Evolutionary conservation across 108 stramenopile genomes (phyloP).

Genomic region (Nitzschia putrida): DNA sequence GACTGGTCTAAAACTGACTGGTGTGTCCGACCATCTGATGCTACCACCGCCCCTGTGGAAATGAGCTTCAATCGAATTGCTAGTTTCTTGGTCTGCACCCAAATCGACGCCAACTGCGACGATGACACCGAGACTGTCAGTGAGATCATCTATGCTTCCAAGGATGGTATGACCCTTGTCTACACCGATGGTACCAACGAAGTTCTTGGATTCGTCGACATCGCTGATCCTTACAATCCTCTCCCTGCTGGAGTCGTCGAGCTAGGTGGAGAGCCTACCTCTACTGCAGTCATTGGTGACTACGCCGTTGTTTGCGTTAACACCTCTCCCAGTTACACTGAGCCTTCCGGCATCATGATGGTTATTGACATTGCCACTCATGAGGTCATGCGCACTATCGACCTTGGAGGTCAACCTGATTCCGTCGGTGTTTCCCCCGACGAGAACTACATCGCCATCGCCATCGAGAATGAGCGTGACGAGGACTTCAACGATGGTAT

Average conservation of each 20-base stretch:
- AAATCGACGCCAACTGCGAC: slow-evolving; percentile 43
- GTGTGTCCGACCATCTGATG: not conserved
- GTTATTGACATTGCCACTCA: slow-evolving; percentile 45
- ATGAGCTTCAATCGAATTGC: slow-evolving; percentile 46
- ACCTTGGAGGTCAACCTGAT: slow-evolving; percentile 71
- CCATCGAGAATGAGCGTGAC: slow-evolving; percentile 76
- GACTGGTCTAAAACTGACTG: slow-evolving; percentile 12
- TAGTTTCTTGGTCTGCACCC: slow-evolving; percentile 44
- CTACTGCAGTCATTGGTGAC: slow-evolving; percentile 51
- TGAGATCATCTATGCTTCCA: slow-evolving; percentile 44
- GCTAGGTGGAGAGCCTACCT: slow-evolving; percentile 68
- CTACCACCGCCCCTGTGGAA: not conserved
- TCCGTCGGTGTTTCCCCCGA: slow-evolving; percentile 49
- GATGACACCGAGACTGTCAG: slow-evolving; percentile 43
- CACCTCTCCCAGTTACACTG: slow-evolving; percentile 43
- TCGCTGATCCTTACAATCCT: slow-evolving; percentile 51
- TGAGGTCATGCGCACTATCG: slow-evolving; percentile 24
- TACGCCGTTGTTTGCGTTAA: slow-evolving; percentile 59
- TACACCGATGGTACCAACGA: slow-evolving; percentile 50
- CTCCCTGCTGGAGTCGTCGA: slow-evolving; percentile 32
- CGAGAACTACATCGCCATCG: slow-evolving; percentile 50
- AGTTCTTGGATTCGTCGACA: slow-evolving; percentile 63
- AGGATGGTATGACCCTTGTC: slow-evolving; percentile 50
- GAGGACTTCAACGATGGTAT: slow-evolving; percentile 55
- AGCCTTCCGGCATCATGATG: slow-evolving; percentile 43